Evolutionary conservation across 352 stramenopile species (phyloP), one percentile per base, ranked within the genome.

Genomic region (Discostella stelligera): DNA sequence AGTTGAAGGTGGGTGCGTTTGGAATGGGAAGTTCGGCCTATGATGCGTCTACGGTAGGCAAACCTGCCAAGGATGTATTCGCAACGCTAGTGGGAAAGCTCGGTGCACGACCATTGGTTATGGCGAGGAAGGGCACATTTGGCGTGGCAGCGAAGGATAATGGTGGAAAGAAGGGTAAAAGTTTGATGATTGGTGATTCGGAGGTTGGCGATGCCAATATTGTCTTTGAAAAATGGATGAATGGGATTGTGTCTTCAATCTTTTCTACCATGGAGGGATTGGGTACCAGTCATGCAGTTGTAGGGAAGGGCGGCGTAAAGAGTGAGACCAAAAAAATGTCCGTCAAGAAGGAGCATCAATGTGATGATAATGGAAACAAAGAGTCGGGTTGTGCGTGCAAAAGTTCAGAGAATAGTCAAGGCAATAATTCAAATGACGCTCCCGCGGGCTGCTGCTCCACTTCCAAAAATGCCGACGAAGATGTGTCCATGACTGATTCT

Each of bases 1-100:
- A 71, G 49, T 39, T 92, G 11, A 70, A 79, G 20, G 77, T 89
- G 1, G 79, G 62, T 21, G 61, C 79, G 0, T 86, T 89, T 71
- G 86, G 88, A 2, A 88, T 93, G 85, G 88, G 88, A 60, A 90
- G 81, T 53, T 88, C 79, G 1, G 88, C 81, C n/a, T 93, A 93
- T 56, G 82, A 89, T 66, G 7, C 56, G 7, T 66, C 85, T 10
- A 90, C 75, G 16, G 79, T 93, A 23, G 85, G 88, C 21, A 87
- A 83, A 72, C 88, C 88, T 11, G 85, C 85, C 11, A 80, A 80
- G 48, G 80, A 91, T 48, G 80, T 85, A 1, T 85, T 88, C 56
- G 23, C 58, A 0, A 53, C 55, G 4, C 82, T 90, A 21, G 54
- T 81, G 1, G 70, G 75, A 49, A 80, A 83, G 49, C 66, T 91